phyloP scores from a whole-genome alignment of 139 green algal genomes.

The Picochlorum sp. region DNA sequence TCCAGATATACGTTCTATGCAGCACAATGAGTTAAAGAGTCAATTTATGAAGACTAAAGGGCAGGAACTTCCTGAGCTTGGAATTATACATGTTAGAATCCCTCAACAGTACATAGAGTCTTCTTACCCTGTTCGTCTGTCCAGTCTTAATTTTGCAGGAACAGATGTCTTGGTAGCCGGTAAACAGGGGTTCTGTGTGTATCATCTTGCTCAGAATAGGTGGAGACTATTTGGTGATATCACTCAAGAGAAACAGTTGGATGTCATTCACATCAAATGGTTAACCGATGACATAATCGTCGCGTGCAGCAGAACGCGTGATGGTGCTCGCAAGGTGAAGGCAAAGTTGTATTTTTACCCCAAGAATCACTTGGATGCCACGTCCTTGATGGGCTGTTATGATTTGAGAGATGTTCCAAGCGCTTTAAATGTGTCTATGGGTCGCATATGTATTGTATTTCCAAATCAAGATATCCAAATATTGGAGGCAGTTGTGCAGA shows the following conservation, averaged over 20 bases:
- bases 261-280: slow-evolving; percentile 47
- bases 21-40: too few species aligned
- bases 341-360: slow-evolving; percentile 23
- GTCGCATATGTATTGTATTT: neutral
- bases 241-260: slow-evolving; percentile 55
- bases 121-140: slow-evolving; percentile 45
- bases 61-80: slow-evolving; percentile 21
- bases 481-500: too few species aligned
- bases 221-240: slow-evolving; percentile 85
- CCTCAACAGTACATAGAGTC: slow-evolving; percentile 56
- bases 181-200: slow-evolving; percentile 59
- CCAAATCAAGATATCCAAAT: neutral
- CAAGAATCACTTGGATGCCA: slow-evolving; percentile 74
- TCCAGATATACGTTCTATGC: too few species aligned
- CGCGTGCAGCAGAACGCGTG: neutral
- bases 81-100: slow-evolving; percentile 46
- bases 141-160: slow-evolving; percentile 39
- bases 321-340: too few species aligned
- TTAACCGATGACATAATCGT: slow-evolving; percentile 36
- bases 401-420: slow-evolving; percentile 39
- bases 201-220: slow-evolving; percentile 36
- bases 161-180: slow-evolving; percentile 79
- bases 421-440: slow-evolving; percentile 57
- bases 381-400: slow-evolving; percentile 48
- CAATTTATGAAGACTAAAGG: too few species aligned